These are phyloP conservation scores for Wickerhamiella vanderwaltii DNA, from an alignment of 805 yeast genomes.

Conservation along the genomic window DNA sequence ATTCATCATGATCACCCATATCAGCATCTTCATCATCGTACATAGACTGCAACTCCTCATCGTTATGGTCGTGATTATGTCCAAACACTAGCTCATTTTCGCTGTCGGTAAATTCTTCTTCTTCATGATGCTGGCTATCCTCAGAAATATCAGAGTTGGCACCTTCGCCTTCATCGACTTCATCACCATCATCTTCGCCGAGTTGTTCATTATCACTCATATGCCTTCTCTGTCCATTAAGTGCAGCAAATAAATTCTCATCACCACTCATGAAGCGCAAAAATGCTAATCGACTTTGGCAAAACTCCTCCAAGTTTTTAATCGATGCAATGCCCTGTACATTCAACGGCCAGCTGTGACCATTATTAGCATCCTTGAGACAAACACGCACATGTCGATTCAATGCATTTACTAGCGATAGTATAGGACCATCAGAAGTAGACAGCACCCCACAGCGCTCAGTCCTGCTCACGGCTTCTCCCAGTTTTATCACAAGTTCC, in stretches of 20 bases:
- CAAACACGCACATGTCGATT: slow-evolving; percentile 12
- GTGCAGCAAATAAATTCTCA: slow-evolving; percentile 10
- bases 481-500: slow-evolving; percentile 10
- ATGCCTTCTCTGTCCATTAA: neutral
- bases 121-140: slow-evolving; percentile 6
- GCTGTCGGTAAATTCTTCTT: neutral
- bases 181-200: slow-evolving; percentile 13
- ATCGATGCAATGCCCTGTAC: slow-evolving; percentile 46
- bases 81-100: neutral
- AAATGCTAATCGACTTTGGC: slow-evolving; percentile 30
- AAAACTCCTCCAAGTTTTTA: slow-evolving; percentile 34
- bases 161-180: slow-evolving; percentile 11
- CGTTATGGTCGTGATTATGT: neutral
- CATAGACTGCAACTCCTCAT: slow-evolving; percentile 8
- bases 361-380: slow-evolving; percentile 5
- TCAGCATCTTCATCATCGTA: neutral
- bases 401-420: slow-evolving; percentile 5
- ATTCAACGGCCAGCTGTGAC: slow-evolving; percentile 24
- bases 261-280: slow-evolving; percentile 9
- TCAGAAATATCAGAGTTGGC: slow-evolving; percentile 13
- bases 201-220: neutral
- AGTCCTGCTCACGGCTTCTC: slow-evolving; percentile 11
- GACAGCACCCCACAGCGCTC: slow-evolving; percentile 13
- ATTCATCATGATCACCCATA: neutral
- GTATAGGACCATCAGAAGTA: neutral